phyloP scores from a whole-genome alignment of 2,329 filamentous ascomycete species.

The Falciphora oryzae region DNA sequence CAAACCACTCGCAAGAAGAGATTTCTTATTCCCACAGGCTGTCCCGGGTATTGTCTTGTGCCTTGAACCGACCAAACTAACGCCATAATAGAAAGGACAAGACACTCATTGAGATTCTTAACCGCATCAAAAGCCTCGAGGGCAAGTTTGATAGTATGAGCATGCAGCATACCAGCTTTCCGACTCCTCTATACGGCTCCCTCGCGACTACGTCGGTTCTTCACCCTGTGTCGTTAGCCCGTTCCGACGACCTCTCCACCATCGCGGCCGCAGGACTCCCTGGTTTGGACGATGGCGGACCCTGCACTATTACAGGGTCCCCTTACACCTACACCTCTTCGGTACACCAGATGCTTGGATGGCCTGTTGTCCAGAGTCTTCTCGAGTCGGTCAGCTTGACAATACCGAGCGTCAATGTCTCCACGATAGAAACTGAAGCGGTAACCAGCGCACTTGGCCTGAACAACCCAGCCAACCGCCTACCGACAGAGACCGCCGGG shows the following conservation, averaged over 20 bases:
- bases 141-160: constrained; percentile 45
- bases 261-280: not conserved
- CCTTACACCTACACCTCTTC: constrained; percentile 29
- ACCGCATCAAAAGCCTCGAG: constrained; percentile 48
- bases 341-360: constrained; percentile 47
- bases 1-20: not conserved
- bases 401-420: constrained; percentile 26
- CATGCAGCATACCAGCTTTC: constrained; percentile 17
- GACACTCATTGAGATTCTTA: constrained; percentile 55
- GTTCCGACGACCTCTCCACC: constrained; percentile 6
- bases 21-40: not conserved
- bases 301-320: constrained; percentile 16
- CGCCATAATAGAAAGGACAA: constrained; percentile 49
- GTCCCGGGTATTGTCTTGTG: not conserved
- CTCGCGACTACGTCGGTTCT: not conserved
- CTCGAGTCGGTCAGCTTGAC: constrained; percentile 27
- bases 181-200: not conserved
- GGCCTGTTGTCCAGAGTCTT: constrained; percentile 38
- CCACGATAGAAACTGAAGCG: constrained; percentile 29
- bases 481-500: constrained; percentile 15
- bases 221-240: not conserved
- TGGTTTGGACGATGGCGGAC: constrained; percentile 9
- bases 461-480: constrained; percentile 19
- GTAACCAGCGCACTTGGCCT: constrained; percentile 28
- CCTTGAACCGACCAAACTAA: not conserved